Evolutionary conservation across 371 early-diverging fungal genomes (phyloP).

Genomic region (Nematocida sp.): DNA sequence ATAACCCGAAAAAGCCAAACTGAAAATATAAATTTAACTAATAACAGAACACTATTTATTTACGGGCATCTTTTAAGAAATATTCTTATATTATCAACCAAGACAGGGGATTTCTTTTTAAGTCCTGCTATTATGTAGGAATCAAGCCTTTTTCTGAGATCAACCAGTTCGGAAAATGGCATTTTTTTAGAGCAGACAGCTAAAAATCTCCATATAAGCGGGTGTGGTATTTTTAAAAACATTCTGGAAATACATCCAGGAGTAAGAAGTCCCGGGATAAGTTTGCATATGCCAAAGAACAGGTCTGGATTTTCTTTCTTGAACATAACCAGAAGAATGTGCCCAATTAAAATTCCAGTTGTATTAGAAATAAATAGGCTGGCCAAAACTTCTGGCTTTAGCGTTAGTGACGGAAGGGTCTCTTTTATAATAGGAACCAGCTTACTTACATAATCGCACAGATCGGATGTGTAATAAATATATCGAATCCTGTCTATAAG

Average conservation of each 20-base stretch:
- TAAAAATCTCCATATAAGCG: conserved; percentile 34
- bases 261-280: not conserved
- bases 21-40: not conserved
- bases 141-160: conserved; percentile 32
- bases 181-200: conserved; percentile 2
- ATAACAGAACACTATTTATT: conserved; percentile 8
- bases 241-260: conserved; percentile 8
- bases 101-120: conserved; percentile 17
- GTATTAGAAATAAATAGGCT: conserved; percentile 18
- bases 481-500: conserved; percentile 32
- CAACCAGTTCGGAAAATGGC: not conserved
- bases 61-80: conserved; percentile 40
- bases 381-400: not conserved
- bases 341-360: conserved; percentile 39
- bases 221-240: conserved; percentile 16
- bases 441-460: conserved; percentile 15
- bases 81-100: conserved; percentile 30
- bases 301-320: conserved; percentile 16
- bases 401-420: not conserved
- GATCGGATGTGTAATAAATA: conserved; percentile 33
- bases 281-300: not conserved
- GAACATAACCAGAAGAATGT: conserved; percentile 13
- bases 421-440: conserved; percentile 24
- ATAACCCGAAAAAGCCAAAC: not conserved
- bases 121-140: conserved; percentile 24